These are phyloP conservation scores for Daldinia sp. DNA, from an alignment of 2,329 filamentous ascomycete species.

Conservation along the genomic window DNA sequence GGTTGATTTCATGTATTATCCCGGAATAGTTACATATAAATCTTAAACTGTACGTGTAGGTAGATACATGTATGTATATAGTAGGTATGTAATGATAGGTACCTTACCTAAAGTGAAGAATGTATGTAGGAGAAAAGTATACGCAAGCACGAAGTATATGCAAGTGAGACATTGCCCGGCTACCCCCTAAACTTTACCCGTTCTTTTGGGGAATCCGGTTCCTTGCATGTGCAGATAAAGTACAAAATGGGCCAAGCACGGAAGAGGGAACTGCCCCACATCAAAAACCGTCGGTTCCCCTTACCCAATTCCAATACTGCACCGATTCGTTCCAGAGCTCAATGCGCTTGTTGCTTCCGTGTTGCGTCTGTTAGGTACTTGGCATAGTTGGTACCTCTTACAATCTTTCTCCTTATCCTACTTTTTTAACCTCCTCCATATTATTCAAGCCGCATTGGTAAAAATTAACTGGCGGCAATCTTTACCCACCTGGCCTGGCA, in stretches of 20 bases:
- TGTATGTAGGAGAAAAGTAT: not conserved
- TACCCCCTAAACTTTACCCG: conserved; percentile 19
- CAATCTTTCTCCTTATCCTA: conserved; percentile 14
- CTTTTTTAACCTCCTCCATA: conserved; percentile 1
- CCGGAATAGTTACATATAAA: not conserved
- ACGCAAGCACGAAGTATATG: conserved; percentile 14
- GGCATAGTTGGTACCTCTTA: not conserved
- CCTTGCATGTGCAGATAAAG: conserved; percentile 30
- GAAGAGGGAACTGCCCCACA: conserved; percentile 33
- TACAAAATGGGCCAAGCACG: conserved; percentile 18
- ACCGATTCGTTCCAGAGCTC: conserved; percentile 24
- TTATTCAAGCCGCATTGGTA: conserved; percentile 10
- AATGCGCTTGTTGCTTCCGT: conserved; percentile 28
- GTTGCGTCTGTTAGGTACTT: not conserved
- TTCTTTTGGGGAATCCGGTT: conserved; percentile 24
- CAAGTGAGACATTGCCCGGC: not conserved
- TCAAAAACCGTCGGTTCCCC: conserved; percentile 16
- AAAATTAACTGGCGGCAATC: conserved; percentile 1
- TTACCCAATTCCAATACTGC: conserved; percentile 27
- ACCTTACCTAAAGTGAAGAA: not conserved
- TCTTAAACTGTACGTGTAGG: not conserved
- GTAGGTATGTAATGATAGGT: not conserved
- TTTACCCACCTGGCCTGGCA: not conserved
- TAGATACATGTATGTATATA: not conserved
- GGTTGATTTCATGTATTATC: not conserved